These are phyloP conservation scores for Didymella keratinophila DNA, from an alignment of 2,329 filamentous ascomycete species.

Conservation along the genomic window DNA sequence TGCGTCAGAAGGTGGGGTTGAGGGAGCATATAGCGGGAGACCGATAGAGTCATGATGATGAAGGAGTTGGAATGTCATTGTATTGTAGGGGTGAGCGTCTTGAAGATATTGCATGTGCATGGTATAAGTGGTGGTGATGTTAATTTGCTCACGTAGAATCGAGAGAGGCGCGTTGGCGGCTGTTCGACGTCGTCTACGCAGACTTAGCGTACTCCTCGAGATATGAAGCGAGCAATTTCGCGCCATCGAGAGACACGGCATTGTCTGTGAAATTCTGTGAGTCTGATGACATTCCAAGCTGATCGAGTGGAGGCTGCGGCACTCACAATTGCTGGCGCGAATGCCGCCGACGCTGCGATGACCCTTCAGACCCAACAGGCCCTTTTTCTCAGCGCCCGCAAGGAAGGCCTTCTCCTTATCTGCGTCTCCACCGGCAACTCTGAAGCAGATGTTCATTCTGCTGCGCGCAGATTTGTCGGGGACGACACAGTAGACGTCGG, in stretches of 20 bases:
- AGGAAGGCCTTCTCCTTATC: slow-evolving; percentile 83
- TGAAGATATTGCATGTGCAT: slow-evolving; percentile 10
- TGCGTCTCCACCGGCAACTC: slow-evolving; percentile 70
- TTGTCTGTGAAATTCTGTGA: slow-evolving; percentile 64
- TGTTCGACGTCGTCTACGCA: slow-evolving; percentile 24
- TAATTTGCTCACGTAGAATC: not conserved
- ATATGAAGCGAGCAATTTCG: slow-evolving; percentile 72
- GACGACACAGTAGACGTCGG: slow-evolving; percentile 78
- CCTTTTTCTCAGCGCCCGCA: slow-evolving; percentile 70
- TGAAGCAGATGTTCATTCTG: slow-evolving; percentile 95
- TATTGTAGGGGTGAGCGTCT: not conserved
- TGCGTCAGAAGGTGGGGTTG: not conserved
- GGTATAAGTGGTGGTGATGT: slow-evolving; percentile 2
- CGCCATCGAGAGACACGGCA: slow-evolving; percentile 73
- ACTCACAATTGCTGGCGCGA: slow-evolving; percentile 76
- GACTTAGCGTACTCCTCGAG: slow-evolving; percentile 65
- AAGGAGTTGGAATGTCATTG: slow-evolving; percentile 3
- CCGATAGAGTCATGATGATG: not conserved
- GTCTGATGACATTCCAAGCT: not conserved
- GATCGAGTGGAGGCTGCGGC: not conserved
- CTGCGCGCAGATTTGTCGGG: slow-evolving; percentile 79
- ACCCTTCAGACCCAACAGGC: slow-evolving; percentile 83
- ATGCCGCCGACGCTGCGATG: slow-evolving; percentile 89
- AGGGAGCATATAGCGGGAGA: not conserved
- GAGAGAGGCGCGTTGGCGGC: not conserved